Base-by-base conservation (phyloP, 306 rosid genomes). In the Casuarina cunninghamiana region DNA sequence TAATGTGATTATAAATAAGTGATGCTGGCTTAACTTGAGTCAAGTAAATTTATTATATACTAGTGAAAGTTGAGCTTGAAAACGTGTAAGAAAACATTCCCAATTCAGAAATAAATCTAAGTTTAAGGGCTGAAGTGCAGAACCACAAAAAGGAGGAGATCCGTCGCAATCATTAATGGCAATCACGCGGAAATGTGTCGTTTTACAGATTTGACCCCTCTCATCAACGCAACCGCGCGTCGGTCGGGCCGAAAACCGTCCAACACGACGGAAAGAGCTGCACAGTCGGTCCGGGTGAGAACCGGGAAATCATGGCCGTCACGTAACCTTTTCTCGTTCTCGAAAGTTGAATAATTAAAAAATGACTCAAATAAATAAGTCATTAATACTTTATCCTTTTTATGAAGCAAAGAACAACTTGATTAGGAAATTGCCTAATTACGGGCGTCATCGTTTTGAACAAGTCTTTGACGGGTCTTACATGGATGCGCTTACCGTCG, bases 111-210 rank as follows among this genome's bases (percentile, higher is more conserved):
- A 72, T 63, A 78, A 5, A 8, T 42, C 6, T 6, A 72, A 77
- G 1, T 37, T 6, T 13, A 81, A 54, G 83, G 78, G 38, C 79
- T 76, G 32, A 19, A 83, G 17, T 54, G 73, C 70, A 86, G 82
- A 63, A 46, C n/a, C 50, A 10, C 55, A 61, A 21, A 53, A 55
- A 70, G 35, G 65, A 11, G 50, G 70, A 77, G 83, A 71, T 54
- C 73, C 80, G 41, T 87, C 90, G 15, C 88, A 78, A 82, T 86
- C 92, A 91, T 85, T 85, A 75, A 83, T 85, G 91, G 91, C 69
- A 80, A 84, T 83, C 87, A 88, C 91, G 89, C 91, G 89, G 87
- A 84, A 82, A 63, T 53, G 68, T 39, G 0, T 26, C 16, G 6
- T 79, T 82, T 89, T 80, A 86, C 94, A 4, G 53, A 65, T 74